Percentiles rank a stretch among this genome's conserved stretches.
These are phyloP conservation scores for Beauveria scarabaeidicola DNA, from an alignment of 2,329 filamentous ascomycete species.

Conservation along the genomic window DNA sequence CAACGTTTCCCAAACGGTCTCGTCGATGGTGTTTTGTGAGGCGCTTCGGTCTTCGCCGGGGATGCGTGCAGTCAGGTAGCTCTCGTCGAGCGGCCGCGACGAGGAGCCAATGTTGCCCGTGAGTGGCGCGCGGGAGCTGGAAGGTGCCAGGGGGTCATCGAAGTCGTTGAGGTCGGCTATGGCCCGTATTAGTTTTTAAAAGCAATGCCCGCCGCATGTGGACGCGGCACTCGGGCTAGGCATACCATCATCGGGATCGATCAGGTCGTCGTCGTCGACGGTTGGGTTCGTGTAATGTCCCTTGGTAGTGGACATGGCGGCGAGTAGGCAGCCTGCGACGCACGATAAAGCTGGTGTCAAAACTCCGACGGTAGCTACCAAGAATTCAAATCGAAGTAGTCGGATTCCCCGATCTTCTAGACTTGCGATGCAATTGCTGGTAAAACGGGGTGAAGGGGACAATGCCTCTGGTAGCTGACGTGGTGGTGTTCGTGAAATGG, in stretches of 20 bases:
- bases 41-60: slow-evolving; percentile 88
- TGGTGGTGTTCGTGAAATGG: slow-evolving; percentile 10
- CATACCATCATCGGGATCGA: slow-evolving; percentile 71
- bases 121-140: slow-evolving; percentile 68
- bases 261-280: slow-evolving; percentile 60
- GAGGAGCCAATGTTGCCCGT: slow-evolving; percentile 74
- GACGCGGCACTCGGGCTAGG: not conserved
- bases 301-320: slow-evolving; percentile 36
- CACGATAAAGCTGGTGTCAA: not conserved
- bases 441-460: not conserved
- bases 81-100: slow-evolving; percentile 55
- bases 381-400: not conserved
- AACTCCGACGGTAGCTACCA: not conserved
- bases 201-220: not conserved
- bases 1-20: slow-evolving; percentile 95
- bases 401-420: too few species aligned
- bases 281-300: slow-evolving; percentile 55
- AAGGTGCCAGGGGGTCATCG: slow-evolving; percentile 68
- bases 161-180: slow-evolving; percentile 83
- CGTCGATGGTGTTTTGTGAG: slow-evolving; percentile 88
- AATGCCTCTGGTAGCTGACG: slow-evolving; percentile 9
- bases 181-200: slow-evolving; percentile 14
- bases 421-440: not conserved
- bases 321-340: not conserved
- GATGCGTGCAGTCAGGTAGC: slow-evolving; percentile 81